phyloP scores from a whole-genome alignment of 1,284 basidiomycete species.

The Earliella scabrosa region DNA sequence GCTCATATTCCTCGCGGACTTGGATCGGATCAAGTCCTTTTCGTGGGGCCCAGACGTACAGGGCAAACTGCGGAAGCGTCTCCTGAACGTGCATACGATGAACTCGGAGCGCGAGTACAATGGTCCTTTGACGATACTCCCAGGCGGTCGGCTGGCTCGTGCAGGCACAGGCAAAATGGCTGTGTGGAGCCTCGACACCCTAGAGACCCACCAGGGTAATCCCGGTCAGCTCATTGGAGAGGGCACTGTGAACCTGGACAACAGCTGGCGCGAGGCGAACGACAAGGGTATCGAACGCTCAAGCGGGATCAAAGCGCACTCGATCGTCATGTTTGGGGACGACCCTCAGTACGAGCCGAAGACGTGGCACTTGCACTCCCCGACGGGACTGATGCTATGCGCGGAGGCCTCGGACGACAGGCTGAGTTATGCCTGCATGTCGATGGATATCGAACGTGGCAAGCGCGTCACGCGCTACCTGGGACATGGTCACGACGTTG shows the following conservation, averaged over 20 bases:
- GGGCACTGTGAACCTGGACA: conserved; percentile 23
- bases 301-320: conserved; percentile 31
- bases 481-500: conserved; percentile 41
- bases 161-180: conserved; percentile 36
- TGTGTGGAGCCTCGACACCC: conserved; percentile 39
- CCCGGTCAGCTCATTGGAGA: conserved; percentile 33
- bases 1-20: conserved; percentile 32
- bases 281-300: conserved; percentile 37
- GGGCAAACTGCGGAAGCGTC: not conserved
- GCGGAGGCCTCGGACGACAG: conserved; percentile 20
- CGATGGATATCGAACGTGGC: conserved; percentile 40
- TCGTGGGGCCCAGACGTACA: conserved; percentile 6
- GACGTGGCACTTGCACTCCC: conserved; percentile 36
- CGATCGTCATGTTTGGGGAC: conserved; percentile 30
- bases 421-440: conserved; percentile 29
- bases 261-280: conserved; percentile 27
- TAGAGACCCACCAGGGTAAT: conserved; percentile 36
- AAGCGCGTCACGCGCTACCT: conserved; percentile 38
- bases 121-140: conserved; percentile 36
- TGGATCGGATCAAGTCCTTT: conserved; percentile 32
- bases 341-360: conserved; percentile 21
- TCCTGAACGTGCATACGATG: conserved; percentile 38
- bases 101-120: conserved; percentile 25
- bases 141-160: conserved; percentile 34
- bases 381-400: conserved; percentile 34